Conservation (phyloP, 306 rosid genomes). For the Datisca glomerata region DNA sequence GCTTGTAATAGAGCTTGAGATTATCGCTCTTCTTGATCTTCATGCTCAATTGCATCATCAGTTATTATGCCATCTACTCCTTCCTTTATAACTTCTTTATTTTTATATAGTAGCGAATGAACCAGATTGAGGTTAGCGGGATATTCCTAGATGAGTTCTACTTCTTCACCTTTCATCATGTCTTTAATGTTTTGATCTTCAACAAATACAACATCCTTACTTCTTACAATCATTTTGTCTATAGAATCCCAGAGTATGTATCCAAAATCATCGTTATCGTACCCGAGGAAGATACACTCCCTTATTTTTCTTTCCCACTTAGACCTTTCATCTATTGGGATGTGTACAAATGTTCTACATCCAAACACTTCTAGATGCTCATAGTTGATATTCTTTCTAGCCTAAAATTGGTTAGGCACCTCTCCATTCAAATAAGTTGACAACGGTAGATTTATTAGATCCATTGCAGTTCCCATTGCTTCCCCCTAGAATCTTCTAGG, state of each 20-base stretch:
- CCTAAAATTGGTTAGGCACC: too few relatives aligned
- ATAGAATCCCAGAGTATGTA: neutral
- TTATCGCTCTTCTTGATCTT: neutral
- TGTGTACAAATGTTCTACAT: neutral
- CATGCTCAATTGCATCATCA: too few relatives aligned
- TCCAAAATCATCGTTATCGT: neutral
- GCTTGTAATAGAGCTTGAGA: too few relatives aligned
- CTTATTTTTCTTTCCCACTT: neutral
- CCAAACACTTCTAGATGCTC: neutral
- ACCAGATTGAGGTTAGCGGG: neutral
- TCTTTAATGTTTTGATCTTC: too few relatives aligned
- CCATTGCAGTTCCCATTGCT: too few relatives aligned
- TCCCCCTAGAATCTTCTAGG: too few relatives aligned
- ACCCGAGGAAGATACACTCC: neutral
- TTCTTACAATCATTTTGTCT: neutral
- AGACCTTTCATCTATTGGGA: neutral
- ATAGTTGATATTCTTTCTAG: too few relatives aligned
- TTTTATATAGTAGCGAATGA: neutral
- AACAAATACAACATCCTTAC: neutral
- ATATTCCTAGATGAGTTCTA: neutral
- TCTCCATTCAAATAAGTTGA: too few relatives aligned
- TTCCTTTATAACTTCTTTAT: neutral
- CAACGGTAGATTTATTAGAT: too few relatives aligned
- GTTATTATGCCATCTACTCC: neutral
- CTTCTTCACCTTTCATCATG: neutral